Evolutionary conservation across 1,139 yeast genomes (phyloP).

Genomic region (Debaryomyces psychrophilus): DNA sequence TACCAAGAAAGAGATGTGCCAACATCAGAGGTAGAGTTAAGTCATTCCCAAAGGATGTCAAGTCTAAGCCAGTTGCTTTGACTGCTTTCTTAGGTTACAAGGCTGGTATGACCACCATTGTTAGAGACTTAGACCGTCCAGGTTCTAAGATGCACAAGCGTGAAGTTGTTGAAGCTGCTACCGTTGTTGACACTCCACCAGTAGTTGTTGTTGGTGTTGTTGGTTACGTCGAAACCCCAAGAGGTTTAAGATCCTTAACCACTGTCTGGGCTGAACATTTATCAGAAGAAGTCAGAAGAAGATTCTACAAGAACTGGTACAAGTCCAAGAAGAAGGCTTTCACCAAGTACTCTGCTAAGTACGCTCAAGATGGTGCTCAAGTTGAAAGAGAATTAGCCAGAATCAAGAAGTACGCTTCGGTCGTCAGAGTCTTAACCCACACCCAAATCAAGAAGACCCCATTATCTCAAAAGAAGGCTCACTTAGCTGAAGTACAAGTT

Average conservation of each 20-base stretch:
- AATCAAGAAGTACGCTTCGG: slow-evolving; percentile 97
- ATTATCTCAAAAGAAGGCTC: slow-evolving; percentile 99
- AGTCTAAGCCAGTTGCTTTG: slow-evolving; percentile 97
- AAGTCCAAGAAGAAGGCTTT: slow-evolving; percentile 99
- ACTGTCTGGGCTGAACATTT: slow-evolving; percentile 99
- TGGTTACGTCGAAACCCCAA: slow-evolving; percentile 99
- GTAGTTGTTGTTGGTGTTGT: slow-evolving; percentile 99
- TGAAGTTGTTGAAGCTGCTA: slow-evolving; percentile 99
- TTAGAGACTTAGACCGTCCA: slow-evolving; percentile 99
- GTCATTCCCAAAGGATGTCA: slow-evolving; percentile 99
- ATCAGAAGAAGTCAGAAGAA: slow-evolving; percentile 98
- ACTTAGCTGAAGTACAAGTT: slow-evolving; percentile 98
- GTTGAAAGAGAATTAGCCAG: slow-evolving; percentile 97
- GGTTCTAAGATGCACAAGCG: slow-evolving; percentile 99
- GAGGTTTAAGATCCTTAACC: slow-evolving; percentile 99
- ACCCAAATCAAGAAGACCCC: slow-evolving; percentile 99
- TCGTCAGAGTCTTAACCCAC: slow-evolving; percentile 99
- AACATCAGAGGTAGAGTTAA: slow-evolving; percentile 98
- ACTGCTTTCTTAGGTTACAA: slow-evolving; percentile 99
- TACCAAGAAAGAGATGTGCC: slow-evolving; percentile 99
- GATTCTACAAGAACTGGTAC: slow-evolving; percentile 99
- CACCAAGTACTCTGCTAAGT: slow-evolving; percentile 99
- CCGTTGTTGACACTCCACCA: slow-evolving; percentile 99
- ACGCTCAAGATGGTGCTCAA: slow-evolving; percentile 88
- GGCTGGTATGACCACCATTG: slow-evolving; percentile 99